These are phyloP conservation scores for Yamadazyma conglobata DNA, from an alignment of 1,139 yeast species.

Conservation along the genomic window DNA sequence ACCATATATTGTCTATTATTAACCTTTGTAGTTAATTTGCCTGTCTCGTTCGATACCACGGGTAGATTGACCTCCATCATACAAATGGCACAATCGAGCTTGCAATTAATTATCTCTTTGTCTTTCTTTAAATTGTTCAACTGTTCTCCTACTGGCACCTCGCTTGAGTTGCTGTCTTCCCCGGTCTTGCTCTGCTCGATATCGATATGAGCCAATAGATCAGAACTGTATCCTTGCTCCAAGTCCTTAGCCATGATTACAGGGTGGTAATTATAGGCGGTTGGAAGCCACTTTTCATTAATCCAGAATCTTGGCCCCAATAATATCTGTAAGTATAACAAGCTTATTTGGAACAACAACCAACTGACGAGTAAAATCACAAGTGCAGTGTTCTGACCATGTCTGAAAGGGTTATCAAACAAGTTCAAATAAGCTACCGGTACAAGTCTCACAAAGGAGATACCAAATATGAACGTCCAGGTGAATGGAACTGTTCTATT, in stretches of 20 bases:
- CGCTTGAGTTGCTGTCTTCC: not conserved
- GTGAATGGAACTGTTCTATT: conserved; percentile 65
- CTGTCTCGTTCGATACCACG: conserved; percentile 27
- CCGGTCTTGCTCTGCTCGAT: conserved; percentile 19
- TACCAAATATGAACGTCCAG: conserved; percentile 70
- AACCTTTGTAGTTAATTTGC: conserved; percentile 14
- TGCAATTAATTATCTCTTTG: conserved; percentile 26
- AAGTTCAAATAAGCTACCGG: conserved; percentile 66
- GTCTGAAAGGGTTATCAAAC: conserved; percentile 44
- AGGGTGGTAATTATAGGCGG: conserved; percentile 81
- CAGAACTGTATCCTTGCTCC: conserved; percentile 52
- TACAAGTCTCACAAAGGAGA: conserved; percentile 55
- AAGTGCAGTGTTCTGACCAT: conserved; percentile 52
- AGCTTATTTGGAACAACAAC: conserved; percentile 52
- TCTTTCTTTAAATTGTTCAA: conserved; percentile 19
- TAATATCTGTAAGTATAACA: conserved; percentile 58
- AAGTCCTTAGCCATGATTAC: conserved; percentile 56
- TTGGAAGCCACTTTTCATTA: conserved; percentile 69
- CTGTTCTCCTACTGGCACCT: conserved; percentile 25
- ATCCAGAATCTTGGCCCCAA: conserved; percentile 84
- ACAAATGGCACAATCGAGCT: conserved; percentile 80
- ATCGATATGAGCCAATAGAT: conserved; percentile 22
- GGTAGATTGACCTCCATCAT: conserved; percentile 74
- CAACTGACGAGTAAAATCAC: conserved; percentile 46
- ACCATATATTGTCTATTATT: conserved; percentile 64